Base-by-base conservation (phyloP, 106 monocot genomes). In the Dioscorea dumetorum region DNA sequence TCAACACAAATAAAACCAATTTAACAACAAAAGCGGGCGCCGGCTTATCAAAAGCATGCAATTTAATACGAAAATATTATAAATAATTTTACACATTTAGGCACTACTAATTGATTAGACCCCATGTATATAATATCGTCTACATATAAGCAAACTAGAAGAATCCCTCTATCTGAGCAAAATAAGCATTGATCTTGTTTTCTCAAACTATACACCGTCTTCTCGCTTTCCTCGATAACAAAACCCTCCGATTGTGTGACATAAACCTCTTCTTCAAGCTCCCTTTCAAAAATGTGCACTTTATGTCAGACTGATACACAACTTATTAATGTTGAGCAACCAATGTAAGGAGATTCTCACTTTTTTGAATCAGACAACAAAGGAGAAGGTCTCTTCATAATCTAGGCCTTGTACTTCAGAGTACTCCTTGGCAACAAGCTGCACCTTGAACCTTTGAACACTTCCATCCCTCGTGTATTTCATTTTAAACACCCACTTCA, bases 131-230 rank as follows among this genome's bases (percentile, higher is more conserved):
- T 48, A 11, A 73, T 22, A 22, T 73, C 41, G 66, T 57, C 57
- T 22, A 73, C 57, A 66, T 73, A 66, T 16, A 73, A 48, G 48
- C 12, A 60, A 60, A 60, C n/a, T 22, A 60, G 14, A n/a, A n/a
- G n/a, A n/a, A n/a, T n/a, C n/a, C n/a, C n/a, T n/a, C n/a, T n/a
- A n/a, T n/a, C n/a, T n/a, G n/a, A n/a, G n/a, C n/a, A n/a, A n/a
- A n/a, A n/a, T n/a, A n/a, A n/a, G n/a, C n/a, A n/a, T n/a, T n/a
- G n/a, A n/a, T n/a, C n/a, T n/a, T n/a, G n/a, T n/a, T n/a, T n/a
- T n/a, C n/a, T n/a, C n/a, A n/a, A n/a, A n/a, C n/a, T n/a, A n/a
- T n/a, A n/a, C n/a, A n/a, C n/a, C n/a, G n/a, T n/a, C n/a, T n/a
- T n/a, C n/a, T n/a, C n/a, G n/a, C n/a, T n/a, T n/a, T n/a, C n/a